Base-by-base conservation (phyloP, 371 early-diverging fungal species). In the Mortierella sp. region DNA sequence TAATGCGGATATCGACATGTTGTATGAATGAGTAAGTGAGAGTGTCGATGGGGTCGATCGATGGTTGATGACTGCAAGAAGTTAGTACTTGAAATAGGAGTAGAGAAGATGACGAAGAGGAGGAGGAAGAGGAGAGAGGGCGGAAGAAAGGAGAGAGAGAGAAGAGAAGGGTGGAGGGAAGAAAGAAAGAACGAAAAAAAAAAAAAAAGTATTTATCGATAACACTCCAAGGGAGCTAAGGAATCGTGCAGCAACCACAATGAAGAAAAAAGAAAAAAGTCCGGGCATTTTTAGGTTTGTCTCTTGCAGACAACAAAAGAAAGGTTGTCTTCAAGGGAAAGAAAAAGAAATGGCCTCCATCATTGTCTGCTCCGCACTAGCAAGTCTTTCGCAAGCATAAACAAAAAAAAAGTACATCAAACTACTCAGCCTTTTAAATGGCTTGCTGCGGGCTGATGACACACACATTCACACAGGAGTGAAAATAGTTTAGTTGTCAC, bases 1-100 rank as follows among this genome's bases (percentile, higher is more conserved):
- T 24, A 68, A 0, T 41, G 68, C 68, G 8, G 68, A 68, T 68
- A 68, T 68, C 68, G 68, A 68, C 68, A 68, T 68, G 38, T 41
- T 1, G 21, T 21, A n/a, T 56, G 56, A 27, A 21, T 21, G 35
- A 60, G 68, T 73, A 54, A 35, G 75, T 24, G 41, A 11, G 27
- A 35, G 35, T 73, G 14, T 14, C 0, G 24, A 24, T n/a, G 51
- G 29, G 43, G 4, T 27, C 18, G 74, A 58, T 44, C 27, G 0
- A 10, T 35, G 27, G 24, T 6, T 41, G 32, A 44, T 8, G 46
- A 71, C 3, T 10, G 32, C 18, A 32, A 70, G n/a, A 24, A 6
- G 58, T 6, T 10, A 27, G 32, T 2, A 29, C 7, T 27, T 11
- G 41, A 2, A 16, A 68, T 18, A 8, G 21, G 44, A 27, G 32